A percentile compares a stretch with the other conserved stretches of the same genome.
These are phyloP conservation scores for Stachybotrys chlorohalonatus DNA, from an alignment of 2,329 filamentous ascomycete genomes.

Conservation along the genomic window DNA sequence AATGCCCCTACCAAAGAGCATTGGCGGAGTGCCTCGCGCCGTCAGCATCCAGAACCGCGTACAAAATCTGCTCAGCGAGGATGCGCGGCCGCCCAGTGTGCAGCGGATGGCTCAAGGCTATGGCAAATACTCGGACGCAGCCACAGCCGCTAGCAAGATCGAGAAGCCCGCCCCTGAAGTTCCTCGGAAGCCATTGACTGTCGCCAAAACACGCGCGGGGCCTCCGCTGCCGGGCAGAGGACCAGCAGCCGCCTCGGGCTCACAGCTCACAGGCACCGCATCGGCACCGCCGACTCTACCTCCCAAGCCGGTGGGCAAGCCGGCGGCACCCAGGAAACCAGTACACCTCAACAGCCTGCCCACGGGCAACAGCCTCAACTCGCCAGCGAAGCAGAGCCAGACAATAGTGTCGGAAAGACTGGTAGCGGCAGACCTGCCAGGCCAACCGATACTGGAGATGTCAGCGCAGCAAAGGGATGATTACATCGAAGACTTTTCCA, in stretches of 20 bases:
- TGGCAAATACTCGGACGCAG: constrained; percentile 67
- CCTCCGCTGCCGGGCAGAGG: constrained; percentile 13
- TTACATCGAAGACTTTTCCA: constrained; percentile 63
- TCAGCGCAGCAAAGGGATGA: constrained; percentile 52
- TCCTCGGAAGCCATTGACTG: constrained; percentile 41
- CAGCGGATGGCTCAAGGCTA: constrained; percentile 79
- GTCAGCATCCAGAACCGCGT: constrained; percentile 89
- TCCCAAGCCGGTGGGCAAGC: constrained; percentile 27
- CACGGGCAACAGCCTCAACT: constrained; percentile 31
- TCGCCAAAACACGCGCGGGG: constrained; percentile 18
- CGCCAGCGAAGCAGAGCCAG: constrained; percentile 33
- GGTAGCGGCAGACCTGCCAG: constrained; percentile 36
- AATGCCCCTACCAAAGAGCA: constrained; percentile 40
- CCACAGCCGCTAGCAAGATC: constrained; percentile 22
- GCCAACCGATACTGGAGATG: constrained; percentile 44
- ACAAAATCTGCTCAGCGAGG: constrained; percentile 75
- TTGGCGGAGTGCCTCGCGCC: constrained; percentile 55
- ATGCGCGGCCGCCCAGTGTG: constrained; percentile 47
- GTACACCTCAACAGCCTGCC: constrained; percentile 48
- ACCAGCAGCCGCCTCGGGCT: neutral
- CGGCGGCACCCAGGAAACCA: constrained; percentile 52
- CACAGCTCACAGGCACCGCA: constrained; percentile 7
- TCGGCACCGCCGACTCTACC: constrained; percentile 13
- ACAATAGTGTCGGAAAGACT: constrained; percentile 24
- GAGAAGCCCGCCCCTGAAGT: constrained; percentile 33